Base-by-base conservation (phyloP, 2,329 filamentous ascomycete species). In the Geosmithia putterillii region DNA sequence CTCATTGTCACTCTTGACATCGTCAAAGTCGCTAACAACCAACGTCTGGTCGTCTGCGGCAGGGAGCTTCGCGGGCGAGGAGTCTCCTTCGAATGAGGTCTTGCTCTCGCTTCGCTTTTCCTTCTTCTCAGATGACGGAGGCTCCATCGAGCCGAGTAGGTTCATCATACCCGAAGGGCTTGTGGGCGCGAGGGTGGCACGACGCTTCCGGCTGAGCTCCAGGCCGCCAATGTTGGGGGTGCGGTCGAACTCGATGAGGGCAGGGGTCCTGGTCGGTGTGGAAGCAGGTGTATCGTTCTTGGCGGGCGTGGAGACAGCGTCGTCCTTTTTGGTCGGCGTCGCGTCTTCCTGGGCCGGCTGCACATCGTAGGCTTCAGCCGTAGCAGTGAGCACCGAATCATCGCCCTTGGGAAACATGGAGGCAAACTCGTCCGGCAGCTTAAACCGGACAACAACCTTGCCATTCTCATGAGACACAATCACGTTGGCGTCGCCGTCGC, bases 381-480 rank as follows among this genome's bases (percentile, higher is more conserved):
- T 32, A n/a, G n/a, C n/a, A n/a, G 28, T 12, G 28, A 32, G 10
- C 5, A 7, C 28, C 28, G 10, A 19, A n/a, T 52, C 55, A 42
- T 59, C 55, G 42, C 45, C 56, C 2, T 46, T 38, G 12, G 59
- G 55, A 43, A 63, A 61, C 37, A 59, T 44, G 32, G 50, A 43
- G 21, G 55, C 52, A 43, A 56, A 56, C 44, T 58, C 45, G 19
- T 51, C 46, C 42, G 61, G 57, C 42, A 63, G 38, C 60, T 63
- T 63, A 61, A 63, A 63, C 56, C 58, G 52, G 46, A 63, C 59
- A 44, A 61, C 48, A 34, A 63, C 54, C 44, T 57, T 52, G 36
- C 51, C 57, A 35, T 54, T 52, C 38, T 56, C 50, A 38, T 55
- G 49, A 9, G 42, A 48, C 28, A 61, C 47, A 37, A 52, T 46